Evolutionary conservation across 2,329 filamentous ascomycete species (phyloP).

Genomic region (Aspergillus versicolor): DNA sequence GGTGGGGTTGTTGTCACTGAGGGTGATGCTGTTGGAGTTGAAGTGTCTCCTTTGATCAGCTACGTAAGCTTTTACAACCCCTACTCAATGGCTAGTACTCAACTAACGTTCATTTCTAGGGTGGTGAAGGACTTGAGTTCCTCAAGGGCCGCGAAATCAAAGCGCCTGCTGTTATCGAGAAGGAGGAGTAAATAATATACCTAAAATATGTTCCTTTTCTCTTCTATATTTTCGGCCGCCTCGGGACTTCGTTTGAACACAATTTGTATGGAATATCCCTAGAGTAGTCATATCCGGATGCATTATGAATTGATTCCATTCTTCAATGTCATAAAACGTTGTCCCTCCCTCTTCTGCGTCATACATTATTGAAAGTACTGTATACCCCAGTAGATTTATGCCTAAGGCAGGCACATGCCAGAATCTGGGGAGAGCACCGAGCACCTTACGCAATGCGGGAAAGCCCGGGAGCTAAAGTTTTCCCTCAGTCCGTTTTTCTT

Average conservation of each 20-base stretch:
- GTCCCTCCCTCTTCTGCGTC: neutral
- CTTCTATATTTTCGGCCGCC: too few species aligned
- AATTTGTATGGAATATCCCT: neutral
- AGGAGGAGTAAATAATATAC: conserved; percentile 45
- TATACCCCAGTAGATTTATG: neutral
- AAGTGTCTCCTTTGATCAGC: conserved; percentile 90
- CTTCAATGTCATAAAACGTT: neutral
- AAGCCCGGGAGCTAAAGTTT: conserved; percentile 38
- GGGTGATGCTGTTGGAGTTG: conserved; percentile 65
- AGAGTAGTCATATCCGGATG: neutral
- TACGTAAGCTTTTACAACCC: conserved; percentile 67
- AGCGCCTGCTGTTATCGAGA: conserved; percentile 64
- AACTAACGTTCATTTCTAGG: conserved; percentile 40
- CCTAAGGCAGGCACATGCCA: conserved; percentile 19
- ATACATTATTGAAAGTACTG: neutral
- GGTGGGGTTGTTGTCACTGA: conserved; percentile 73
- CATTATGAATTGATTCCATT: neutral
- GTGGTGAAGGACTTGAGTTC: conserved; percentile 63
- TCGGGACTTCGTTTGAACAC: neutral
- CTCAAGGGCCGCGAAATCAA: conserved; percentile 60
- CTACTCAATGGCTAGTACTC: neutral
- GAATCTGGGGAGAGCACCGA: conserved; percentile 19
- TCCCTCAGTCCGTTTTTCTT: conserved; percentile 15
- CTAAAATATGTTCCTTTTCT: neutral
- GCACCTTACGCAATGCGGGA: conserved; percentile 41